These are phyloP conservation scores for Podospora bellae-mahoneyi DNA, from an alignment of 495 filamentous ascomycete species.

Conservation along the genomic window DNA sequence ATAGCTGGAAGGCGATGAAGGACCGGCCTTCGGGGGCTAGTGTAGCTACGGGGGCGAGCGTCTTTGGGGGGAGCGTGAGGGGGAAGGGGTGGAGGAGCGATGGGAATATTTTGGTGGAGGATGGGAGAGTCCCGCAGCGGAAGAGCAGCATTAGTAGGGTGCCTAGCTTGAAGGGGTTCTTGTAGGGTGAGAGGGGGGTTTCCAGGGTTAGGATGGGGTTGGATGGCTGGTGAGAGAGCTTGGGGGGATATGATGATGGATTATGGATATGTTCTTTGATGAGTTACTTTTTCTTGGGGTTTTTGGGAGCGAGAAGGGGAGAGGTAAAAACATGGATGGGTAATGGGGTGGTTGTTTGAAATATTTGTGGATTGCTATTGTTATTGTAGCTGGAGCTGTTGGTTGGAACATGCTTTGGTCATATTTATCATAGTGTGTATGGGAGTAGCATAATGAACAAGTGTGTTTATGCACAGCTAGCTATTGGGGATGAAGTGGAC, in stretches of 20 bases:
- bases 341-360: not conserved
- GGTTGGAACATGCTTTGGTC: not conserved
- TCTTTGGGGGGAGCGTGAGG: slow-evolving; percentile 35
- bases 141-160: slow-evolving; percentile 55
- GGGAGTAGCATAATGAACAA: not conserved
- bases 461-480: not conserved
- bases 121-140: slow-evolving; percentile 49
- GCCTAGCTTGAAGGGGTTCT: slow-evolving; percentile 54
- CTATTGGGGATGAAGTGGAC: too few species aligned
- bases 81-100: slow-evolving; percentile 31
- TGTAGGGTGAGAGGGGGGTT: not conserved
- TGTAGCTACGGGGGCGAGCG: slow-evolving; percentile 21
- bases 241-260: not conserved
- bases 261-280: not conserved
- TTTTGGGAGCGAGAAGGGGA: not conserved
- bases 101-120: slow-evolving; percentile 26
- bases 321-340: not conserved
- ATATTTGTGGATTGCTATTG: not conserved
- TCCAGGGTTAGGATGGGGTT: not conserved
- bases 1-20: slow-evolving; percentile 74
- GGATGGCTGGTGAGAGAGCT: not conserved
- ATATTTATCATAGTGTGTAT: not conserved
- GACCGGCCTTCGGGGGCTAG: slow-evolving; percentile 47
- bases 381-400: not conserved
- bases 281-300: not conserved